These are phyloP conservation scores for Achaetomiella virescens DNA, from an alignment of 495 filamentous ascomycete genomes.

Conservation along the genomic window DNA sequence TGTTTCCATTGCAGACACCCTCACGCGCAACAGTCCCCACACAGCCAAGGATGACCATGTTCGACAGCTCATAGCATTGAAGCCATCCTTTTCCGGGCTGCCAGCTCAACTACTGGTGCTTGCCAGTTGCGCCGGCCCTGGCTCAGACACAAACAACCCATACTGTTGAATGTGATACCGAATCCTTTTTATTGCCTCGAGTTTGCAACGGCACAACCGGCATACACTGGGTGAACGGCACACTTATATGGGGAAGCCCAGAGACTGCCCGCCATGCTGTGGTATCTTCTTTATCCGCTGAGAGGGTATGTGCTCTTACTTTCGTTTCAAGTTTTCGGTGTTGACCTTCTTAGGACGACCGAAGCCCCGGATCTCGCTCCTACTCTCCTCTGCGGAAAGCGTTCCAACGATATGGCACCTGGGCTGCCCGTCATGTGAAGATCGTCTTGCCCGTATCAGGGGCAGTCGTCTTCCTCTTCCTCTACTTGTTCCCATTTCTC, in stretches of 20 bases:
- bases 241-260: background rate
- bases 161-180: too few relatives aligned
- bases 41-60: too few relatives aligned
- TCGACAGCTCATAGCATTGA: too few relatives aligned
- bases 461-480: conserved; percentile 53
- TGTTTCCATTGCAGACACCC: too few relatives aligned
- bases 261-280: conserved; percentile 37
- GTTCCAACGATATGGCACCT: conserved; percentile 58
- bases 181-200: too few relatives aligned
- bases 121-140: too few relatives aligned
- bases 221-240: background rate
- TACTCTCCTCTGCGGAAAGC: conserved; percentile 50
- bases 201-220: too few relatives aligned
- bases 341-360: conserved; percentile 44
- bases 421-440: conserved; percentile 60
- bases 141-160: too few relatives aligned
- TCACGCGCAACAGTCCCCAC: too few relatives aligned
- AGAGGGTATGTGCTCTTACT: conserved; percentile 45
- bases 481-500: conserved; percentile 63
- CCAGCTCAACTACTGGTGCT: too few relatives aligned
- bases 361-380: conserved; percentile 54
- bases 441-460: conserved; percentile 58
- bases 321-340: background rate
- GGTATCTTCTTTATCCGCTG: conserved; percentile 61
- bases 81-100: too few relatives aligned